phyloP scores from a whole-genome alignment of 2,329 filamentous ascomycete genomes.

The Nigrospora osmanthi region DNA sequence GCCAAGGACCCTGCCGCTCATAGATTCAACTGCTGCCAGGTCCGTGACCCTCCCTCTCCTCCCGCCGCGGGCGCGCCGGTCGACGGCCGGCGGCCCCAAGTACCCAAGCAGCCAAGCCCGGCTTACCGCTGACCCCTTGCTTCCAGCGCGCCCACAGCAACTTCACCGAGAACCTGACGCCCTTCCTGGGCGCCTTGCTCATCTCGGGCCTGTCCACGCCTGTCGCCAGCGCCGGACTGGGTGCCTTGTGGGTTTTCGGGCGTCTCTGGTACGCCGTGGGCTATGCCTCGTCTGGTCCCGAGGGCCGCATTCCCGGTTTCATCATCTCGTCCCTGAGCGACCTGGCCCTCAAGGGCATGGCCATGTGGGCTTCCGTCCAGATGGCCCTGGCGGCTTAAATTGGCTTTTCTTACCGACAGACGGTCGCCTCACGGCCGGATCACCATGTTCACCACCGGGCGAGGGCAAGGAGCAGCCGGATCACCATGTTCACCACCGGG shows the following conservation, averaged over 20 bases:
- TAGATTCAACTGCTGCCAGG: slow-evolving; percentile 50
- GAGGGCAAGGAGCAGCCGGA: no score
- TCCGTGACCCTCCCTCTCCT: slow-evolving; percentile 3
- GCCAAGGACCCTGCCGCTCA: slow-evolving; percentile 45
- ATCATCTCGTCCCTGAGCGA: slow-evolving; percentile 25
- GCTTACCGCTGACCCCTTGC: no score
- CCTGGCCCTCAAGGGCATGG: slow-evolving; percentile 30
- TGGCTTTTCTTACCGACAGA: background rate
- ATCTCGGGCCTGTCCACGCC: slow-evolving; percentile 51
- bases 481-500: no score
- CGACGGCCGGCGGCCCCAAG: no score
- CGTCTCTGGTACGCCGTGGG: slow-evolving; percentile 48
- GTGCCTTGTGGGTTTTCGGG: slow-evolving; percentile 42
- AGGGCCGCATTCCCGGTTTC: slow-evolving; percentile 34
- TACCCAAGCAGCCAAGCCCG: no score
- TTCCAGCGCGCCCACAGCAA: slow-evolving; percentile 53
- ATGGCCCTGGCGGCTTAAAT: slow-evolving; percentile 22
- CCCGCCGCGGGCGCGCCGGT: slow-evolving; percentile 9
- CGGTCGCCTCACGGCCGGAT: no score
- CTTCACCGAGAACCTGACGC: slow-evolving; percentile 53
- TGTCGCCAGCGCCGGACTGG: slow-evolving; percentile 36
- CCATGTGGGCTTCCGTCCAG: slow-evolving; percentile 32
- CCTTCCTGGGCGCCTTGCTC: slow-evolving; percentile 43
- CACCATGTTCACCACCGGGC: no score
- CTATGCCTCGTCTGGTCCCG: slow-evolving; percentile 40